Evolutionary conservation across 169 alveolate genomes (phyloP).

Genomic region (Eimeria acervulina): DNA sequence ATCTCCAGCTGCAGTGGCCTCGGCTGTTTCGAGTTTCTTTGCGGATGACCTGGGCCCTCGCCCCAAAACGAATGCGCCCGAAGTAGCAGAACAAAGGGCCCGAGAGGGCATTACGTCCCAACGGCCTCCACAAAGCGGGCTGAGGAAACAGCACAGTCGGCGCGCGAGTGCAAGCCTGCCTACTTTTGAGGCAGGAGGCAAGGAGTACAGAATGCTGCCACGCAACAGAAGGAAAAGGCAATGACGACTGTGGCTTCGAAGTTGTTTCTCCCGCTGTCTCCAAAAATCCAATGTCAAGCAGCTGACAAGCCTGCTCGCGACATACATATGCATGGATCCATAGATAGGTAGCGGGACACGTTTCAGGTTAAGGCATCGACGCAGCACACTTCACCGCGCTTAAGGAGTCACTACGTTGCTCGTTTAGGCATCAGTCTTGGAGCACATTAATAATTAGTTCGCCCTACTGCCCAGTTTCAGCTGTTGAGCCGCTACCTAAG

Average conservation of each 20-base stretch:
- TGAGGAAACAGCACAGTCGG: slow-evolving; percentile 18
- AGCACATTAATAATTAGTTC: background rate
- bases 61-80: slow-evolving; percentile 69
- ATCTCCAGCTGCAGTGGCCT: slow-evolving; percentile 14
- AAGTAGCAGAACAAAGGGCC: slow-evolving; percentile 32
- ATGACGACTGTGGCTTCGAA: background rate
- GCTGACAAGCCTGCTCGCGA: background rate
- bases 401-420: background rate
- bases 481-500: background rate
- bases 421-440: background rate
- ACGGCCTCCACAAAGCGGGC: background rate
- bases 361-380: background rate
- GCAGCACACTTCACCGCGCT: background rate
- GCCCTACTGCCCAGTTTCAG: background rate
- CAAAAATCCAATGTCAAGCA: background rate
- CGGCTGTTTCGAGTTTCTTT: slow-evolving; percentile 17
- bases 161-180: slow-evolving; percentile 51
- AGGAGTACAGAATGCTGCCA: slow-evolving; percentile 70
- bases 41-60: slow-evolving; percentile 57
- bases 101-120: background rate
- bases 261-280: background rate
- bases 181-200: slow-evolving; percentile 65
- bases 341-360: background rate
- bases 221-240: slow-evolving; percentile 34
- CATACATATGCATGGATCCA: background rate